Evolutionary conservation across 768 basidiomycete genomes (phyloP).

Genomic region (Hortiboletus campestris): DNA sequence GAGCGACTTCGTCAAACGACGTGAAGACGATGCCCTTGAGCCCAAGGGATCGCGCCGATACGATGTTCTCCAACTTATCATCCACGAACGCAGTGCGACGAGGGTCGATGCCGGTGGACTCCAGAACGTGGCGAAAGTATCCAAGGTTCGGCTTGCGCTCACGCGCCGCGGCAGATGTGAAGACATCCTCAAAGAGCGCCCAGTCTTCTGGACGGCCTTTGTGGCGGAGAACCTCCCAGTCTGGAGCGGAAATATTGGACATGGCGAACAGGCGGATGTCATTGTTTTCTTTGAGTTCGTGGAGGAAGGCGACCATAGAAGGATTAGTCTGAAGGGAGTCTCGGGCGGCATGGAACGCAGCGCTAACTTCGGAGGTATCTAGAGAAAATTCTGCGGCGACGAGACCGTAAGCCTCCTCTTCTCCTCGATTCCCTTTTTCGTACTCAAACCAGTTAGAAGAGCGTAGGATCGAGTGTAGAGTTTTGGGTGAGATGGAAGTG

Average conservation of each 20-base stretch:
- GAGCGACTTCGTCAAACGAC: slow-evolving; percentile 14
- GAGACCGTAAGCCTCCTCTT: slow-evolving; percentile 10
- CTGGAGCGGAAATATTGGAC: slow-evolving; percentile 22
- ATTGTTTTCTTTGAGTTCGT: slow-evolving; percentile 5
- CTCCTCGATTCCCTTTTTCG: slow-evolving; percentile 18
- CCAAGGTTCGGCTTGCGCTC: slow-evolving; percentile 24
- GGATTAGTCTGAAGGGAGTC: slow-evolving; percentile 8
- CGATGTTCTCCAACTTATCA: slow-evolving; percentile 22
- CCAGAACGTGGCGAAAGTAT: slow-evolving; percentile 14
- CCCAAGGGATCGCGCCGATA: slow-evolving; percentile 19
- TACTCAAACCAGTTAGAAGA: slow-evolving; percentile 24
- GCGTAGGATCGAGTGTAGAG: slow-evolving; percentile 8
- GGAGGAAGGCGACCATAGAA: slow-evolving; percentile 17
- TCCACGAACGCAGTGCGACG: slow-evolving; percentile 23
- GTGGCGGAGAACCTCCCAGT: slow-evolving; percentile 19
- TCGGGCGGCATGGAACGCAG: slow-evolving; percentile 7
- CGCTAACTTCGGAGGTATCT: slow-evolving; percentile 9
- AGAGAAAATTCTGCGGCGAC: slow-evolving; percentile 14
- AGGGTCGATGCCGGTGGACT: slow-evolving; percentile 17
- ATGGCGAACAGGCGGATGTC: slow-evolving; percentile 20
- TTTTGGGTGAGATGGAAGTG: slow-evolving; percentile 13
- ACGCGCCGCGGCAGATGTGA: slow-evolving; percentile 16
- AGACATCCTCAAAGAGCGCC: slow-evolving; percentile 19
- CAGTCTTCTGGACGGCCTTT: slow-evolving; percentile 15
- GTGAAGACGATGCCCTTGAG: slow-evolving; percentile 21